Conservation (phyloP, 805 yeast genomes). For the Lipomyces orientalis region DNA sequence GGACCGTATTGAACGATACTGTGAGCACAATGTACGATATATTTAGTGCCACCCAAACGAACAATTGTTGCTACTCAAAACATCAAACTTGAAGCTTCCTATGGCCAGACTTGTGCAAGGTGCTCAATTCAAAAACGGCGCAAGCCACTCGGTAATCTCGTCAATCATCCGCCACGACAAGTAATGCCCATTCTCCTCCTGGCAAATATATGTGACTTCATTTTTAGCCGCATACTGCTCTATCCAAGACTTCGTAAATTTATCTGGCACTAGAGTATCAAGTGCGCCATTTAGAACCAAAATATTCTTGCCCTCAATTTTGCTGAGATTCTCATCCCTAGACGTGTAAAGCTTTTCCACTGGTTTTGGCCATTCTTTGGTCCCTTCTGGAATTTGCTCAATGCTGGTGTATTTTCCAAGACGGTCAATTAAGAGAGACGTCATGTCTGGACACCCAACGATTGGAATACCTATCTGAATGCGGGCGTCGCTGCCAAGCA, state of each 20-base stretch:
- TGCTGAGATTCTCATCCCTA: conserved; percentile 28
- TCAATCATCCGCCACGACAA: conserved; percentile 44
- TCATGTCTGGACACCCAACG: conserved; percentile 57
- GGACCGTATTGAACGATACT: too few species aligned
- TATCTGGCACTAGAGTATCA: conserved; percentile 48
- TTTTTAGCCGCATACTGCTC: conserved; percentile 28
- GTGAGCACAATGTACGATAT: too few species aligned
- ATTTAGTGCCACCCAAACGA: too few species aligned
- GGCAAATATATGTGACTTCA: conserved; percentile 40
- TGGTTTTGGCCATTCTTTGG: conserved; percentile 36
- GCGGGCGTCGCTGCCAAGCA: conserved; percentile 50
- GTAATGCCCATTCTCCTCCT: conserved; percentile 45
- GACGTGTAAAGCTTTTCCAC: conserved; percentile 27
- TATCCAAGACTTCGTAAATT: conserved; percentile 45
- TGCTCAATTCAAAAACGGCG: conserved; percentile 20
- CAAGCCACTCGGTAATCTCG: conserved; percentile 40
- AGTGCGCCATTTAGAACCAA: conserved; percentile 46
- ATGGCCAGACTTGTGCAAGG: background rate
- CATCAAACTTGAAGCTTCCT: too few species aligned
- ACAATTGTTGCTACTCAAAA: too few species aligned
- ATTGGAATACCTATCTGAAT: conserved; percentile 55
- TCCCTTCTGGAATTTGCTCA: conserved; percentile 24
- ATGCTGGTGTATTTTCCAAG: conserved; percentile 39
- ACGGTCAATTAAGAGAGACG: conserved; percentile 53
- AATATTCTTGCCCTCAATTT: conserved; percentile 36